Base-by-base conservation (phyloP, 1,284 basidiomycete species). In the Ustilago vetiveriae region DNA sequence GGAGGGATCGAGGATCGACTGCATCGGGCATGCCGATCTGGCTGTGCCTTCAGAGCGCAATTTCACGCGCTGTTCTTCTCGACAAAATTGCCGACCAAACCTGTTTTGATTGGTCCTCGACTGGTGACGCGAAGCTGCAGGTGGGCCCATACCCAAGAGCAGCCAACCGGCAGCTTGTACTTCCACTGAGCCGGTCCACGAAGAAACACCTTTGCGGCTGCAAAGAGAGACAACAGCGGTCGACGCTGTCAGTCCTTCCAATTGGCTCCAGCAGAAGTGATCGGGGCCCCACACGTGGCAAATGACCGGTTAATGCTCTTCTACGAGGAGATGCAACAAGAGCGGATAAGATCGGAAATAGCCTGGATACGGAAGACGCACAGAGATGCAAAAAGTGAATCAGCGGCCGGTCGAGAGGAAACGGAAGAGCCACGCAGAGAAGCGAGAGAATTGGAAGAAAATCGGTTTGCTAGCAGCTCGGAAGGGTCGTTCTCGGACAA, bases 291-390 rank as follows among this genome's bases (percentile, higher is more conserved):
- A 16, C 38, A 16, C 16, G 23, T 16, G 7, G 4, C 5, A 7
- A 16, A 2, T 24, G 21, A 13, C 14, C 23, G 23, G 2, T 29
- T 6, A 26, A 2, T 24, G 16, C 22, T 6, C 22, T 24, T n/a
- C 8, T 13, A n/a, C 17, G 7, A 6, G 33, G 19, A 7, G 10
- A 6, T 21, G 6, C n/a, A 11, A 40, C 8, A 6, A 37, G 8
- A 29, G 50, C 50, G 57, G 57, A 53, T 36, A 48, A 49, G 50
- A 29, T 38, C 57, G 57, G 57, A 53, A 53, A 49, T 53, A 48
- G 39, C 27, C 9, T 27, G 37, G n/a, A n/a, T n/a, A n/a, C n/a
- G n/a, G n/a, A n/a, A n/a, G n/a, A n/a, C n/a, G n/a, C n/a, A n/a
- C n/a, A n/a, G n/a, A 48, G n/a, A 10, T 41, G 44, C 23, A 6